A percentile compares a stretch with the other conserved stretches of the same genome.
phyloP scores from a whole-genome alignment of 768 basidiomycete species.

The Chalciporus piperatus region DNA sequence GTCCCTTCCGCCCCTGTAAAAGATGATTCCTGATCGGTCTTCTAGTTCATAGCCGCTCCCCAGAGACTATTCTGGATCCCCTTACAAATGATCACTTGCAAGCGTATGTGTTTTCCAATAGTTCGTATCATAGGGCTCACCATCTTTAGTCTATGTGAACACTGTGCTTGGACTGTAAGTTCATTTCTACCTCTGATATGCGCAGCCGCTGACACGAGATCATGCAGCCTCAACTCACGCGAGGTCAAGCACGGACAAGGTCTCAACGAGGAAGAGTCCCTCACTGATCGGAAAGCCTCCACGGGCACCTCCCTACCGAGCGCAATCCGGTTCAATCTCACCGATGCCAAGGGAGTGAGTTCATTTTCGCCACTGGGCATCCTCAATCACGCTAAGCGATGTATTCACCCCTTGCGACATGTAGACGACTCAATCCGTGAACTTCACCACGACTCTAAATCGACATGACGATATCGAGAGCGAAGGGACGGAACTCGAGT shows the following conservation, averaged over 20 bases:
- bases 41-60: slow-evolving; percentile 25
- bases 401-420: not conserved
- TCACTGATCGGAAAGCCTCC: slow-evolving; percentile 1
- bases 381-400: no score
- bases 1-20: not conserved
- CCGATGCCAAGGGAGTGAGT: slow-evolving; percentile 18
- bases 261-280: slow-evolving; percentile 25
- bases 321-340: slow-evolving; percentile 12
- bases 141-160: slow-evolving; percentile 27
- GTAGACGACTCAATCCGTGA: slow-evolving; percentile 19
- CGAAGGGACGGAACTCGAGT: slow-evolving; percentile 9
- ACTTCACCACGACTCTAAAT: slow-evolving; percentile 9
- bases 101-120: slow-evolving; percentile 12
- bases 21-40: not conserved
- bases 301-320: not conserved
- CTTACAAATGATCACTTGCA: slow-evolving; percentile 27
- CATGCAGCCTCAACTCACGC: slow-evolving; percentile 26
- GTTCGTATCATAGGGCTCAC: not conserved
- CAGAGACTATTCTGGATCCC: slow-evolving; percentile 24
- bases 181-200: not conserved
- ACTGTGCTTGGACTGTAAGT: slow-evolving; percentile 26
- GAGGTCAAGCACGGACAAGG: slow-evolving; percentile 16
- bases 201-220: not conserved
- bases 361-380: not conserved
- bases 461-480: slow-evolving; percentile 3